These are phyloP conservation scores for Arabis hirsuta DNA, from an alignment of 345 rosid genomes.

Conservation along the genomic window DNA sequence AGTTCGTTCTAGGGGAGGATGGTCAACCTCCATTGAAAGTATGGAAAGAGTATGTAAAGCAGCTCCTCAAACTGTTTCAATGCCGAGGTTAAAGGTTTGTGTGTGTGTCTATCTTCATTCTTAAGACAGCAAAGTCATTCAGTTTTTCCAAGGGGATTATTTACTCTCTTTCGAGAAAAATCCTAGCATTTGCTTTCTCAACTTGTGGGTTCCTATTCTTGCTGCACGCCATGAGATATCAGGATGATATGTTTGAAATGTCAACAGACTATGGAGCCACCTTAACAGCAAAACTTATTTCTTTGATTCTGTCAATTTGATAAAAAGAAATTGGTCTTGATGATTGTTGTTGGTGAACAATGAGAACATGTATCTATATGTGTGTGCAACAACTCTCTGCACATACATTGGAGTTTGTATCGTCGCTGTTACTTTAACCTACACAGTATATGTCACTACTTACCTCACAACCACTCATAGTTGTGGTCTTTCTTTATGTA, in stretches of 20 bases:
- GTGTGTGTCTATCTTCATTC: background rate
- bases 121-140: constrained; percentile 53
- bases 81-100: constrained; percentile 94
- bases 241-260: constrained; percentile 45
- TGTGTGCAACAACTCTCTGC: constrained; percentile 63
- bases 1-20: constrained; percentile 79
- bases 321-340: no score
- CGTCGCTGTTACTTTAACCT: constrained; percentile 64
- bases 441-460: constrained; percentile 49
- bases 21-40: no score
- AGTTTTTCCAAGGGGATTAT: constrained; percentile 48
- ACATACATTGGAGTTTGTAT: constrained; percentile 59
- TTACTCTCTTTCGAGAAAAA: constrained; percentile 49
- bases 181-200: constrained; percentile 55
- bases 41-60: constrained; percentile 77
- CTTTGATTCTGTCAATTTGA: no score
- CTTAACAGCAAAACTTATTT: constrained; percentile 57
- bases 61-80: constrained; percentile 96
- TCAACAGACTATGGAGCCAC: constrained; percentile 57
- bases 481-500: background rate
- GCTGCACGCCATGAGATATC: constrained; percentile 51
- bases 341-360: constrained; percentile 38
- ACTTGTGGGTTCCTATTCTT: constrained; percentile 63
- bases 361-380: constrained; percentile 66
- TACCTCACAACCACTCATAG: constrained; percentile 23